phyloP scores from a whole-genome alignment of 495 filamentous ascomycete species.

The Trichoderma asperelloides region DNA sequence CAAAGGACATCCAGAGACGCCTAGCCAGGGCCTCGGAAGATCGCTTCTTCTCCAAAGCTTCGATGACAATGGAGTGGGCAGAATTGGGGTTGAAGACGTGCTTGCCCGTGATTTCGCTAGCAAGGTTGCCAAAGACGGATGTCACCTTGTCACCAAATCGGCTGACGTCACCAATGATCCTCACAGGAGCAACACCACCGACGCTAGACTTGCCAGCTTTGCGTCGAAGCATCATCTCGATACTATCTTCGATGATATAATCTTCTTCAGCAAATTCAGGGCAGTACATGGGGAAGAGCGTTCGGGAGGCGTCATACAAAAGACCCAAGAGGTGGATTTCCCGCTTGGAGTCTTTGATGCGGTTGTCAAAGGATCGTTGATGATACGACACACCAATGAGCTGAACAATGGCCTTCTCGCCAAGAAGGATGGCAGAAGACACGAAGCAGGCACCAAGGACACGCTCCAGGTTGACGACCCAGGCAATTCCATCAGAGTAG shows the following conservation, averaged over 20 bases:
- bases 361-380: slow-evolving; percentile 78
- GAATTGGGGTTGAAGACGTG: slow-evolving; percentile 85
- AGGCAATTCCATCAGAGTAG: slow-evolving; percentile 19
- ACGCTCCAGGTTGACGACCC: slow-evolving; percentile 49
- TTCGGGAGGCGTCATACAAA: slow-evolving; percentile 81
- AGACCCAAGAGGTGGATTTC: slow-evolving; percentile 69
- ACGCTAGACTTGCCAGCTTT: slow-evolving; percentile 23
- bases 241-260: slow-evolving; percentile 74
- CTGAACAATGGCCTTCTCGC: slow-evolving; percentile 77
- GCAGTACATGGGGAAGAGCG: slow-evolving; percentile 86
- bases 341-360: slow-evolving; percentile 83
- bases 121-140: slow-evolving; percentile 86
- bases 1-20: slow-evolving; percentile 97
- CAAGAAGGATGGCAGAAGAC: slow-evolving; percentile 66
- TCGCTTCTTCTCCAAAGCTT: slow-evolving; percentile 74
- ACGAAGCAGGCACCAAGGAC: slow-evolving; percentile 71
- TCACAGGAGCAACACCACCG: slow-evolving; percentile 64
- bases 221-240: slow-evolving; percentile 43
- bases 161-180: slow-evolving; percentile 67
- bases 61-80: slow-evolving; percentile 77
- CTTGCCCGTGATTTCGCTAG: slow-evolving; percentile 89
- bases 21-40: slow-evolving; percentile 82
- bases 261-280: slow-evolving; percentile 86
- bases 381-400: slow-evolving; percentile 93
- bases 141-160: slow-evolving; percentile 86